Evolutionary conservation across 2,329 filamentous ascomycete species (phyloP).

Genomic region (Cladorrhinum sp.): DNA sequence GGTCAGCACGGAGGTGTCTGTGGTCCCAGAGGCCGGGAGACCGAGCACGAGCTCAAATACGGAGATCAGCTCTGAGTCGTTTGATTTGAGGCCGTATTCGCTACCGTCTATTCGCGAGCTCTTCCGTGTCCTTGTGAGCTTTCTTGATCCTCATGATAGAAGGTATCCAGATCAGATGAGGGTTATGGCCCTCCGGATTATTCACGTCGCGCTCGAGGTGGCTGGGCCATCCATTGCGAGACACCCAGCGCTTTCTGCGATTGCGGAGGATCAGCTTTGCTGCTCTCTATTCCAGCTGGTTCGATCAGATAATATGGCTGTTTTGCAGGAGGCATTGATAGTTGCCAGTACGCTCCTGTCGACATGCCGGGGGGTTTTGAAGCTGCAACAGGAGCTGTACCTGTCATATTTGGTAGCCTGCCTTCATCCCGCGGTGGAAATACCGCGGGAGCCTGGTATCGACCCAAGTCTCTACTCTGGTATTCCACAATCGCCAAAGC

Average conservation of each 20-base stretch:
- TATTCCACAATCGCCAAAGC: slow-evolving; percentile 84
- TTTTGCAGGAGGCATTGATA: slow-evolving; percentile 86
- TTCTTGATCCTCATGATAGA: slow-evolving; percentile 87
- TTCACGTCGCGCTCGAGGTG: slow-evolving; percentile 95
- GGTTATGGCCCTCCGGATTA: slow-evolving; percentile 94
- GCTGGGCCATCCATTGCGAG: slow-evolving; percentile 91
- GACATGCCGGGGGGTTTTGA: slow-evolving; percentile 85
- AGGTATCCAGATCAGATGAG: slow-evolving; percentile 93
- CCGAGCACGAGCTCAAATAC: slow-evolving; percentile 29
- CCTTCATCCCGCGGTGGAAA: slow-evolving; percentile 89
- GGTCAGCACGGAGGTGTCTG: slow-evolving; percentile 27
- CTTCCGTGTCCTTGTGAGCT: slow-evolving; percentile 88
- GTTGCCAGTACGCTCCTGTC: slow-evolving; percentile 88
- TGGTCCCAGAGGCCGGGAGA: slow-evolving; percentile 24
- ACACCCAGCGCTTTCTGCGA: slow-evolving; percentile 79
- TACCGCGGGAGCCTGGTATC: slow-evolving; percentile 85
- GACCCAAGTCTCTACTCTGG: slow-evolving; percentile 89
- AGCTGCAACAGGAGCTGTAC: slow-evolving; percentile 95
- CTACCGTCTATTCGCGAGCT: slow-evolving; percentile 91
- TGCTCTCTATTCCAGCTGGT: slow-evolving; percentile 95
- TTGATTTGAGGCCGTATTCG: slow-evolving; percentile 81
- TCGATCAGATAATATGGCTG: slow-evolving; percentile 91
- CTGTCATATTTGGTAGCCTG: slow-evolving; percentile 92
- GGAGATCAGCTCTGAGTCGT: slow-evolving; percentile 38
- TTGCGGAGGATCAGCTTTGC: slow-evolving; percentile 91